Evolutionary conservation across 2,329 filamentous ascomycete species (phyloP).

Genomic region (Aspergillus sp.): DNA sequence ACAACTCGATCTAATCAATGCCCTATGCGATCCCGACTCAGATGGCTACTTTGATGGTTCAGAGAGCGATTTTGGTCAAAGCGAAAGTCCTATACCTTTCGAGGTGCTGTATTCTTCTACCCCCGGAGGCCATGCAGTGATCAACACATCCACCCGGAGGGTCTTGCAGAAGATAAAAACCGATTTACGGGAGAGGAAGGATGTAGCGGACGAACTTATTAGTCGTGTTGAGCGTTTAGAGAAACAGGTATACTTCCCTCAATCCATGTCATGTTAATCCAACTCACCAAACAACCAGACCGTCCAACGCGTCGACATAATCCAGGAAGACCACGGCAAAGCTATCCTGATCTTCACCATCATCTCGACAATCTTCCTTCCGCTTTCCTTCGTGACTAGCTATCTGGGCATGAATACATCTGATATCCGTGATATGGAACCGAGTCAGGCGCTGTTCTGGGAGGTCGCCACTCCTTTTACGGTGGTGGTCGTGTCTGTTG

Average conservation of each 20-base stretch:
- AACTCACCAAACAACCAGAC: background rate
- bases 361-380: conserved; percentile 26
- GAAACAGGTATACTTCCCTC: background rate
- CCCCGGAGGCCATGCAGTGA: background rate
- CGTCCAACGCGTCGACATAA: conserved; percentile 10
- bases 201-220: background rate
- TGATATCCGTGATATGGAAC: conserved; percentile 18
- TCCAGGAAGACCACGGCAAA: conserved; percentile 18
- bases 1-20: background rate
- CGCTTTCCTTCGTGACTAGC: conserved; percentile 25
- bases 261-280: background rate
- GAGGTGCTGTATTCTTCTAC: background rate
- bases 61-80: background rate
- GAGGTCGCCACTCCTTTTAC: conserved; percentile 8
- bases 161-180: background rate
- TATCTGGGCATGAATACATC: conserved; percentile 28
- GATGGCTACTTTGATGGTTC: background rate
- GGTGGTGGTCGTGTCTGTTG: background rate
- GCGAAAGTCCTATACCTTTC: background rate
- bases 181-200: background rate
- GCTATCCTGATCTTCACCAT: conserved; percentile 28
- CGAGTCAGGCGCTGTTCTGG: conserved; percentile 20
- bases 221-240: conserved; percentile 1
- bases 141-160: background rate
- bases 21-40: background rate